phyloP scores from a whole-genome alignment of 257 asterid genomes.

The Galeopsis tetrahit region DNA sequence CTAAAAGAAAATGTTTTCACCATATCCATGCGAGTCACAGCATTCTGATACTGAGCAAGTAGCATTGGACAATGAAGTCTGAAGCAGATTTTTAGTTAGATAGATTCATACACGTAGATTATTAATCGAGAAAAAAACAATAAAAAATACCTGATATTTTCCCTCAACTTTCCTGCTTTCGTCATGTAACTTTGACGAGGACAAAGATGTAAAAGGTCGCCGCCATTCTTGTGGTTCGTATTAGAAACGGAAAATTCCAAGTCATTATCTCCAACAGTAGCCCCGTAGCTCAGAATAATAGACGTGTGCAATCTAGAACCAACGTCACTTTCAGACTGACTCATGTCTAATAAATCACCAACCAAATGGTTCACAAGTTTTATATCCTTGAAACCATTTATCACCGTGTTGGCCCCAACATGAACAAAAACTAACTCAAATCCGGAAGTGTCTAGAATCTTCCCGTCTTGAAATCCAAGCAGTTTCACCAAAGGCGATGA shows the following conservation, averaged over 20 bases:
- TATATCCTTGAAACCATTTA: constrained; percentile 42
- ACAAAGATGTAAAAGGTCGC: constrained; percentile 49
- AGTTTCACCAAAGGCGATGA: constrained; percentile 50
- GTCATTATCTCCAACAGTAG: constrained; percentile 45
- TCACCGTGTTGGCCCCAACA: constrained; percentile 54
- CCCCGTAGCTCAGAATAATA: constrained; percentile 79
- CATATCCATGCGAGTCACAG: constrained; percentile 82
- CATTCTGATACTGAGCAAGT: constrained; percentile 88
- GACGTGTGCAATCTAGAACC: constrained; percentile 77
- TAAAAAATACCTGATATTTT: constrained; percentile 60
- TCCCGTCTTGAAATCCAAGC: constrained; percentile 82
- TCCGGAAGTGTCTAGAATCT: constrained; percentile 42
- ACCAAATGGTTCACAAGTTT: constrained; percentile 62
- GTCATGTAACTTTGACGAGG: constrained; percentile 83
- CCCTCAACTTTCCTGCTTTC: constrained; percentile 69
- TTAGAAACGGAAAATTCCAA: constrained; percentile 40
- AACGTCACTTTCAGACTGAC: constrained; percentile 50
- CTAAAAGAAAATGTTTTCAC: constrained; percentile 58
- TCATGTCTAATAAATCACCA: constrained; percentile 49
- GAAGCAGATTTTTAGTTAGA: constrained; percentile 35
- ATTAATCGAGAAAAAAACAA: constrained; percentile 6
- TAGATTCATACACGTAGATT: not conserved
- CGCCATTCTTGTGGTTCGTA: constrained; percentile 34
- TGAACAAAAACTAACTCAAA: constrained; percentile 75
- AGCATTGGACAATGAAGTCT: constrained; percentile 78